phyloP scores from a whole-genome alignment of 2,329 filamentous ascomycete species.

The Xylaria sp. region DNA sequence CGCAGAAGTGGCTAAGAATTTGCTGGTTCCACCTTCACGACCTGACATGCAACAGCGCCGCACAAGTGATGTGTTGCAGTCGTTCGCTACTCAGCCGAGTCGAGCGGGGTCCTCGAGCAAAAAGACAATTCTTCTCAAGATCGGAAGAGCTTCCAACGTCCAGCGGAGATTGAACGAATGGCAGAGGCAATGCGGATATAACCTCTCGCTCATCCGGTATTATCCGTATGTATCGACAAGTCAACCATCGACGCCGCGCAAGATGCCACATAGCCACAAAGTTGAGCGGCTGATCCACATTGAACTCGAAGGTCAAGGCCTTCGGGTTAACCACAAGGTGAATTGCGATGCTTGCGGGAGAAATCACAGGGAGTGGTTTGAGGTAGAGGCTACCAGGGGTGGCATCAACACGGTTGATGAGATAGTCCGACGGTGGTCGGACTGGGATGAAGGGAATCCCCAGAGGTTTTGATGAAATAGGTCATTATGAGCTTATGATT shows the following conservation, averaged over 20 bases:
- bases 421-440: constrained; percentile 84
- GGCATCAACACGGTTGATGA: constrained; percentile 75
- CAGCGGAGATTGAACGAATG: constrained; percentile 92
- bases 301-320: constrained; percentile 76
- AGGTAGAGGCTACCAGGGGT: constrained; percentile 78
- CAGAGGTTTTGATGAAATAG: constrained; percentile 28
- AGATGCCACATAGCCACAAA: constrained; percentile 85
- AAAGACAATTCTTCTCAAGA: constrained; percentile 73
- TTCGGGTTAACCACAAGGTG: constrained; percentile 62
- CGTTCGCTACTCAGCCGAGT: constrained; percentile 56
- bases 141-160: constrained; percentile 80
- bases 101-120: constrained; percentile 55
- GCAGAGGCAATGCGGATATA: constrained; percentile 91
- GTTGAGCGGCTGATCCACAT: constrained; percentile 92
- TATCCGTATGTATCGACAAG: constrained; percentile 80
- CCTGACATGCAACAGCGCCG: constrained; percentile 56
- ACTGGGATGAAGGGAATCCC: constrained; percentile 74
- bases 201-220: constrained; percentile 86
- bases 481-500: constrained; percentile 24
- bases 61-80: constrained; percentile 66
- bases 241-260: constrained; percentile 63
- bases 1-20: constrained; percentile 67
- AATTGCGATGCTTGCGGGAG: constrained; percentile 82
- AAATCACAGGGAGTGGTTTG: constrained; percentile 95
- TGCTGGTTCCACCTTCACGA: constrained; percentile 64